A percentile compares a stretch with the other conserved stretches of the same genome.
These are phyloP conservation scores for Irpex sp. DNA, from an alignment of 1,284 basidiomycete species.

Conservation along the genomic window DNA sequence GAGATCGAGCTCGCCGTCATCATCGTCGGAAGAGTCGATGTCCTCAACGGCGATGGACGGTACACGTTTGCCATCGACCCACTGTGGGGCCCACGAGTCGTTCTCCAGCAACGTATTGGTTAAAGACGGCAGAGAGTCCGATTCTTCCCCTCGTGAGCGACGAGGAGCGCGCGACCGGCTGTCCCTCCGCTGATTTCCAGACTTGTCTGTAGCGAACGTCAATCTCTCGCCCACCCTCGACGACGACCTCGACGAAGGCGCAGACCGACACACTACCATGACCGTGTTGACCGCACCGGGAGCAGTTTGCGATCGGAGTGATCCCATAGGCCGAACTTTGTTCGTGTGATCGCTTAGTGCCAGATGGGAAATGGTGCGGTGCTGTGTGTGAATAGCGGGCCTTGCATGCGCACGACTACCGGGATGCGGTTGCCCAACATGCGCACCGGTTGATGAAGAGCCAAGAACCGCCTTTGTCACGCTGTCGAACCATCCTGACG, in stretches of 20 bases:
- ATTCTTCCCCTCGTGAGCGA: background rate
- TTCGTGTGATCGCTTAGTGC: conserved; percentile 16
- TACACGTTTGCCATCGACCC: conserved; percentile 23
- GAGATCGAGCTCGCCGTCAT: conserved; percentile 62
- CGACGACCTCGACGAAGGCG: conserved; percentile 43
- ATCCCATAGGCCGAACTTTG: conserved; percentile 19
- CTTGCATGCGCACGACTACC: conserved; percentile 17
- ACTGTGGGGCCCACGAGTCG: conserved; percentile 32
- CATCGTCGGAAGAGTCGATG: conserved; percentile 37
- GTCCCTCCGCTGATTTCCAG: background rate
- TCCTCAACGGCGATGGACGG: conserved; percentile 22
- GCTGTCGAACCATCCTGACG: conserved; percentile 58
- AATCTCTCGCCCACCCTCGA: conserved; percentile 27
- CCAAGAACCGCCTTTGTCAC: conserved; percentile 59
- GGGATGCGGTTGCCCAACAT: conserved; percentile 38
- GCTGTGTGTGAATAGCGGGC: conserved; percentile 13
- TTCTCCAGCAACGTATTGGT: conserved; percentile 38
- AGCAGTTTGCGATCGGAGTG: conserved; percentile 23
- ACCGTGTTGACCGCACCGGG: conserved; percentile 46
- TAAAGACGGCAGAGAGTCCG: conserved; percentile 35
- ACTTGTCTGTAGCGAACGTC: conserved; percentile 12
- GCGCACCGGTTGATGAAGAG: conserved; percentile 34
- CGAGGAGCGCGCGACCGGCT: background rate
- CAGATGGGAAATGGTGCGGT: conserved; percentile 14
- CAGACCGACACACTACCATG: conserved; percentile 59